Base-by-base conservation (phyloP, 1,284 basidiomycete genomes). In the Austroboletus novae-zelandiae region DNA sequence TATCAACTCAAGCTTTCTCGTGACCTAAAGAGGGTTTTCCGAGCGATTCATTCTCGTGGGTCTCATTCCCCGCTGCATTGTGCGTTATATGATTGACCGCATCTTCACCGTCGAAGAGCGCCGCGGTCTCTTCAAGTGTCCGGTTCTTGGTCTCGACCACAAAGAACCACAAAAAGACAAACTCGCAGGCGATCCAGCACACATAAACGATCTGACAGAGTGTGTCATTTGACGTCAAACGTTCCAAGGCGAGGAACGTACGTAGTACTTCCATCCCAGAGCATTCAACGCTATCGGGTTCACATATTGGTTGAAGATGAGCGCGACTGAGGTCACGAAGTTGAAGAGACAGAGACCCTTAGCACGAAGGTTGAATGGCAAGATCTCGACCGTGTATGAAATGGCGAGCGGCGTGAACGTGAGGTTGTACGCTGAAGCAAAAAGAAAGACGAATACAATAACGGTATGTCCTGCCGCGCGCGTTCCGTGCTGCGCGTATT, bases 251-350 rank as follows among this genome's bases (percentile, higher is more conserved):
- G 30, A 23, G 2, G 9, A 6, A 9, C 32, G 1, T n/a, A 40
- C 39, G 15, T 40, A 82, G 68, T 83, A 84, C 62, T 80, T 86
- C 88, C 88, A 91, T 41, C 65, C 70, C 48, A 88, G 67, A 25
- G 69, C 65, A 5, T 65, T 67, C 47, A 85, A 74, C 4, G 86
- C 88, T 59, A 91, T 77, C 17, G 89, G 89, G 71, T 91, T 91
- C 63, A 86, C 81, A 58, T 88, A 91, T 69, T 89, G 86, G 68
- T 90, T 91, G 74, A 89, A 88, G 54, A 85, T 81, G 56, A 86
- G 79, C 0, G 86, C 80, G 18, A 82, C 57, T 18, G 83, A 84
- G 57, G 86, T 78, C 51, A 76, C 68, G 56, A 88, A 83, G 72
- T 83, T 84, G 74, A 87, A 86, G 43, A 89, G 64, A 55, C 79